Conservation (phyloP, 768 basidiomycete species). For the Cyclocybe cylindracea region DNA sequence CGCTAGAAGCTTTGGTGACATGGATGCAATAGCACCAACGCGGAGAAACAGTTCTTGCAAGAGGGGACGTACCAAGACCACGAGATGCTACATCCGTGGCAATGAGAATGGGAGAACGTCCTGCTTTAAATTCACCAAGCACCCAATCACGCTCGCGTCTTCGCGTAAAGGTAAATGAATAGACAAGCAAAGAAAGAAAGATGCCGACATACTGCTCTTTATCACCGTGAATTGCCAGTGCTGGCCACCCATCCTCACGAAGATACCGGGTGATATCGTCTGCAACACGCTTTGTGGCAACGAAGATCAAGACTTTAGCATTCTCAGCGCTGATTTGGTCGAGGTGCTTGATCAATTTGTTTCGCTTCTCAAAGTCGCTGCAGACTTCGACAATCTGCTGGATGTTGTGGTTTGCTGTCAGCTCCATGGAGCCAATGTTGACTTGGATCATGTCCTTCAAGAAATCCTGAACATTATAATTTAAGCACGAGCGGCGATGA, state of each 20-base stretch:
- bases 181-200: background rate
- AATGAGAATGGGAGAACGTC: conserved; percentile 95
- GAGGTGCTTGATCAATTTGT: conserved; percentile 94
- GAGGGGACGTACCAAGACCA: conserved; percentile 92
- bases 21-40: conserved; percentile 28
- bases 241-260: conserved; percentile 99
- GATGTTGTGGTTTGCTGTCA: conserved; percentile 98
- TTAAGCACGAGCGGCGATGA: background rate
- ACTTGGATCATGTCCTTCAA: conserved; percentile 96
- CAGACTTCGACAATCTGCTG: conserved; percentile 94
- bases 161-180: conserved; percentile 2
- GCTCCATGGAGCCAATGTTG: conserved; percentile 98
- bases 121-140: conserved; percentile 95
- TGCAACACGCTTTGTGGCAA: conserved; percentile 95
- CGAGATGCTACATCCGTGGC: conserved; percentile 99
- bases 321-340: conserved; percentile 96
- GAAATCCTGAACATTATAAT: conserved; percentile 68
- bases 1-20: conserved; percentile 21
- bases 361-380: conserved; percentile 97
- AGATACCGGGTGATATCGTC: conserved; percentile 99
- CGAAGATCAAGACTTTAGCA: conserved; percentile 98
- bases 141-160: conserved; percentile 99
- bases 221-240: conserved; percentile 98
- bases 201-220: conserved; percentile 83
- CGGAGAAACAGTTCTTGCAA: conserved; percentile 24